A percentile compares a stretch with the other conserved stretches of the same genome.
Evolutionary conservation across 2,329 filamentous ascomycete species (phyloP).

Genomic region (Ambrosiella xylebori): DNA sequence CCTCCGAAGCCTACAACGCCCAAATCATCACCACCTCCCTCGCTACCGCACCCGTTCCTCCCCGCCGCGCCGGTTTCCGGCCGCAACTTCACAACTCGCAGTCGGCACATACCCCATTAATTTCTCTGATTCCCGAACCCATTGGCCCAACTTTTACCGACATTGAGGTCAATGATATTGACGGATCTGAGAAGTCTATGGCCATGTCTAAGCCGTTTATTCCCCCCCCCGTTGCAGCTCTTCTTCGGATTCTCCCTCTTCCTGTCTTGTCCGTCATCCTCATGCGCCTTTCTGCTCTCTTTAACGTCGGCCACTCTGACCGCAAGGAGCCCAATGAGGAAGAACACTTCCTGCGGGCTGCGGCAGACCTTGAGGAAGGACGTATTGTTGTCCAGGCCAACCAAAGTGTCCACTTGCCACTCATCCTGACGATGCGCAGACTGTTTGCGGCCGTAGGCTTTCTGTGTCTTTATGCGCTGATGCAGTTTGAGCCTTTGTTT

Average conservation of each 20-base stretch:
- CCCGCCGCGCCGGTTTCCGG: not conserved
- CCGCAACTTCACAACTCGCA: not conserved
- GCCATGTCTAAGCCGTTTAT: conserved; percentile 4
- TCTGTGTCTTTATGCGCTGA: conserved; percentile 12
- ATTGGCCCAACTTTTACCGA: not conserved
- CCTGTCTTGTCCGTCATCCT: conserved; percentile 8
- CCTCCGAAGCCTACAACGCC: conserved; percentile 12
- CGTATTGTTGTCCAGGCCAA: not conserved
- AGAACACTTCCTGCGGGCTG: conserved; percentile 8
- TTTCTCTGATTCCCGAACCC: conserved; percentile 5
- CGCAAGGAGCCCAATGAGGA: conserved; percentile 3
- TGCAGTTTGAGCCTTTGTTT: conserved; percentile 13
- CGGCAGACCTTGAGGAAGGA: conserved; percentile 11
- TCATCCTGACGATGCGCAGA: conserved; percentile 11
- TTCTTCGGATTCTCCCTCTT: conserved; percentile 3
- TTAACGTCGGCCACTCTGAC: not conserved
- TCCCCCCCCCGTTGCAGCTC: conserved; percentile 4
- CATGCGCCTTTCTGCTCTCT: conserved; percentile 1
- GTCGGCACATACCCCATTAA: not conserved
- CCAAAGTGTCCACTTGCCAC: not conserved
- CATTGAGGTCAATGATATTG: not conserved
- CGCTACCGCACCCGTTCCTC: conserved; percentile 5
- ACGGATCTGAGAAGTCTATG: not conserved
- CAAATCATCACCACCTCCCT: conserved; percentile 12
- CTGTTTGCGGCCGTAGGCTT: conserved; percentile 10